phyloP scores from a whole-genome alignment of 2,329 filamentous ascomycete genomes.

The Madurella mycetomatis region DNA sequence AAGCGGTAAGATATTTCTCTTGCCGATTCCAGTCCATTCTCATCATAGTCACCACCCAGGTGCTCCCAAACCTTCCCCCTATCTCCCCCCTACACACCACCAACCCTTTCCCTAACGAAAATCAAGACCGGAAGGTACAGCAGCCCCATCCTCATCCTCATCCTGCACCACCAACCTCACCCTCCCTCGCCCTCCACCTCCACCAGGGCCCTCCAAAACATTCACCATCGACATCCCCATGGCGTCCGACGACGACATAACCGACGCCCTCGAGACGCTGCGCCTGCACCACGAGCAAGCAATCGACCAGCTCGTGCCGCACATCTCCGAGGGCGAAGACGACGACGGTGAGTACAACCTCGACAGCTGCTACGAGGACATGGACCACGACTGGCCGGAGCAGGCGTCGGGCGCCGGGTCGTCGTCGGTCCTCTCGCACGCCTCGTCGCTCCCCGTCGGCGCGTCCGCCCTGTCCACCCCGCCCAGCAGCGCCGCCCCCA shows the following conservation, averaged over 20 bases:
- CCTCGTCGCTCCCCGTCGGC: constrained; percentile 24
- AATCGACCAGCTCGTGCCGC: constrained; percentile 33
- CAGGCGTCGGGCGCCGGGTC: constrained; percentile 6
- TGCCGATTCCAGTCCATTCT: too few relatives aligned
- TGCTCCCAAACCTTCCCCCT: constrained; percentile 5
- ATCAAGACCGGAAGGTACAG: not conserved
- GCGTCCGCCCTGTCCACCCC: constrained; percentile 26
- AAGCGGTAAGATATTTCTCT: constrained; percentile 36
- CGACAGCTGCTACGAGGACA: not conserved
- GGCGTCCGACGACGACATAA: constrained; percentile 37
- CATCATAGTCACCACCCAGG: not conserved
- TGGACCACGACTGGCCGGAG: constrained; percentile 15
- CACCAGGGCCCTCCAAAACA: constrained; percentile 43
- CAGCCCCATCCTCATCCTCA: not conserved
- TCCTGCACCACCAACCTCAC: not conserved
- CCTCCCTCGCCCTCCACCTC: constrained; percentile 23
- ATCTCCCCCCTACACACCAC: constrained; percentile 7
- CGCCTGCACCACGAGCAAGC: constrained; percentile 40
- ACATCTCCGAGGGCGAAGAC: constrained; percentile 11
- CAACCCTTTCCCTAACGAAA: constrained; percentile 6
- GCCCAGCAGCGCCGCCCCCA: constrained; percentile 13
- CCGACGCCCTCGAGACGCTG: constrained; percentile 40
- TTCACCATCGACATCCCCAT: constrained; percentile 52
- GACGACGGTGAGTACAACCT: constrained; percentile 7
- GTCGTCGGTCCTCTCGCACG: constrained; percentile 21